These are phyloP conservation scores for Sclerotinia subarctica DNA, from an alignment of 2,329 filamentous ascomycete genomes.

Conservation along the genomic window DNA sequence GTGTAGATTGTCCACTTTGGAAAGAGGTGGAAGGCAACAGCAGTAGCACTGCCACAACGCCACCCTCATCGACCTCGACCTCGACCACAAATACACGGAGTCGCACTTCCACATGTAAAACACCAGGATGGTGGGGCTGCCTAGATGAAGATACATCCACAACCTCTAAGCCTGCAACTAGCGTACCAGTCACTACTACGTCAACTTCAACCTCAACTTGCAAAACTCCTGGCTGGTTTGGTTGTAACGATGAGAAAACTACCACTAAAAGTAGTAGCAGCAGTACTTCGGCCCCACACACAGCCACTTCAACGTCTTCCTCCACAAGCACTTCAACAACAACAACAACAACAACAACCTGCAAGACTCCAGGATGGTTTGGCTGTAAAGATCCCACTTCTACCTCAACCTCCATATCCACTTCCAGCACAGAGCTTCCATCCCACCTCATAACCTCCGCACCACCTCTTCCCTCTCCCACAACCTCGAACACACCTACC, in stretches of 20 bases:
- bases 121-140: slow-evolving; percentile 73
- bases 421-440: slow-evolving; percentile 32
- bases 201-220: slow-evolving; percentile 39
- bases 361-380: slow-evolving; percentile 45
- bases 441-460: slow-evolving; percentile 40
- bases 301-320: slow-evolving; percentile 12
- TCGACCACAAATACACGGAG: slow-evolving; percentile 59
- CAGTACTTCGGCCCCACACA: slow-evolving; percentile 30
- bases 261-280: slow-evolving; percentile 40
- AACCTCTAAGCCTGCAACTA: slow-evolving; percentile 30
- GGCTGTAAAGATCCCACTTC: slow-evolving; percentile 49
- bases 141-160: slow-evolving; percentile 44
- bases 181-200: slow-evolving; percentile 28
- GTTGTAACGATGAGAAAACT: slow-evolving; percentile 48
- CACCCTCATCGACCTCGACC: slow-evolving; percentile 42
- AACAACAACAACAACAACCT: slow-evolving; percentile 34
- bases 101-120: slow-evolving; percentile 82
- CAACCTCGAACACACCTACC: slow-evolving; percentile 25
- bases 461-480: slow-evolving; percentile 32
- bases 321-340: slow-evolving; percentile 26
- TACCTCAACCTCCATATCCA: slow-evolving; percentile 35
- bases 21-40: slow-evolving; percentile 75
- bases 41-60: slow-evolving; percentile 65
- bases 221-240: slow-evolving; percentile 47
- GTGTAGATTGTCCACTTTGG: slow-evolving; percentile 88